A percentile compares a stretch with the other conserved stretches of the same genome.
Conservation (phyloP, 192 early-diverging fungal species). For the Phlyctochytrium arcticum region DNA sequence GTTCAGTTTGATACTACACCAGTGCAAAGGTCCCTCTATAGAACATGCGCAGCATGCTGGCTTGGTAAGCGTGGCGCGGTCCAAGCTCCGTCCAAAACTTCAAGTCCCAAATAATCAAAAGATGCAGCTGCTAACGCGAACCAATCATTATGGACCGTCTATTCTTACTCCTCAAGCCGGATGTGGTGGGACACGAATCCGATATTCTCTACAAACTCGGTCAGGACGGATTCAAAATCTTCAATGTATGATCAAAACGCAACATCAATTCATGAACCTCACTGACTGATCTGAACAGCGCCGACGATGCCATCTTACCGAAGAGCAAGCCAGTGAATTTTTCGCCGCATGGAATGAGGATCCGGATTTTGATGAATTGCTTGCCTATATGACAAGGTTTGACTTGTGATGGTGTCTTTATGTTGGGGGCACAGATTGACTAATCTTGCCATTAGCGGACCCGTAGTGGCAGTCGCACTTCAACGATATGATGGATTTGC, state of each 20-base stretch:
- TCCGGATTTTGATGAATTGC: constrained; percentile 22
- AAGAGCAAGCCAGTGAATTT: constrained; percentile 41
- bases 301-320: constrained; percentile 25
- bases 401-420: neutral
- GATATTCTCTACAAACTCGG: constrained; percentile 34
- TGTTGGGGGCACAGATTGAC: no score
- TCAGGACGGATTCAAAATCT: constrained; percentile 40
- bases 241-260: constrained; percentile 29
- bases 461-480: constrained; percentile 36
- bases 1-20: no score
- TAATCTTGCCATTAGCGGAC: no score
- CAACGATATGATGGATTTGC: constrained; percentile 29
- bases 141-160: constrained; percentile 22
- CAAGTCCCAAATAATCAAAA: neutral
- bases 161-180: constrained; percentile 42
- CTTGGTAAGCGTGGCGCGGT: no score
- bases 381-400: constrained; percentile 32
- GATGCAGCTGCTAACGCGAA: neutral
- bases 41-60: no score
- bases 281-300: constrained; percentile 16
- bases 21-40: no score
- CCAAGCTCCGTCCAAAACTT: neutral
- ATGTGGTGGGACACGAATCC: constrained; percentile 25
- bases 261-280: neutral
- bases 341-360: constrained; percentile 25